These are phyloP conservation scores for Discostella stelligeroides DNA, from an alignment of 108 stramenopile genomes.

Conservation along the genomic window DNA sequence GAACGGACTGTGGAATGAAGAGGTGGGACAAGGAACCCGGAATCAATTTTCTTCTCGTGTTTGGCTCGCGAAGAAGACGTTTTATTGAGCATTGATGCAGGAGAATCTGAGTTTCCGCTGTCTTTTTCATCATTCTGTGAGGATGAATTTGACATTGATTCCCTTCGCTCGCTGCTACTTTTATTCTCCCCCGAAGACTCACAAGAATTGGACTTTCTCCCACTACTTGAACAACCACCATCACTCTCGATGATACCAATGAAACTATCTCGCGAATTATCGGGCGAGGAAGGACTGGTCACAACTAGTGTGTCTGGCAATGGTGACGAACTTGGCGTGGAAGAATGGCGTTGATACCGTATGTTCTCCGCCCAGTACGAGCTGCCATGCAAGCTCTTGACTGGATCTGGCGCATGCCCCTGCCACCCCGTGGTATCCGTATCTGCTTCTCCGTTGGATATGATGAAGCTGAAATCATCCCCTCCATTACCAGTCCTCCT, in stretches of 20 bases:
- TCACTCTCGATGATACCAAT: neutral
- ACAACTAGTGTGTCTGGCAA: no score
- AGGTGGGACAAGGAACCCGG: neutral
- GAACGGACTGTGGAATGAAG: neutral
- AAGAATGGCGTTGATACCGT: no score
- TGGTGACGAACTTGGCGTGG: no score
- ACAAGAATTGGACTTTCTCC: no score
- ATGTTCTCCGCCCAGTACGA: neutral
- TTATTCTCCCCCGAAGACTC: no score
- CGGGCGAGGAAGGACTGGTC: neutral
- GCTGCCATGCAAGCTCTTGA: neutral
- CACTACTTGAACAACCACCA: neutral
- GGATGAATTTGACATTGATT: no score
- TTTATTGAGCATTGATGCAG: conserved; percentile 5
- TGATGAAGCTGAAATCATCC: no score
- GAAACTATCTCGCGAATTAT: neutral
- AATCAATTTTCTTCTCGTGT: conserved; percentile 2
- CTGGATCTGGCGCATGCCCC: neutral
- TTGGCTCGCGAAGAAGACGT: conserved; percentile 3
- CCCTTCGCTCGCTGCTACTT: no score
- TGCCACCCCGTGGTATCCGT: neutral
- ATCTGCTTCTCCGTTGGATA: neutral
- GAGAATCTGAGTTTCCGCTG: neutral
- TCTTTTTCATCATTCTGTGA: neutral
- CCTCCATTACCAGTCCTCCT: no score